These are phyloP conservation scores for Xylariales sp. DNA, from an alignment of 2,329 filamentous ascomycete species.

Conservation along the genomic window DNA sequence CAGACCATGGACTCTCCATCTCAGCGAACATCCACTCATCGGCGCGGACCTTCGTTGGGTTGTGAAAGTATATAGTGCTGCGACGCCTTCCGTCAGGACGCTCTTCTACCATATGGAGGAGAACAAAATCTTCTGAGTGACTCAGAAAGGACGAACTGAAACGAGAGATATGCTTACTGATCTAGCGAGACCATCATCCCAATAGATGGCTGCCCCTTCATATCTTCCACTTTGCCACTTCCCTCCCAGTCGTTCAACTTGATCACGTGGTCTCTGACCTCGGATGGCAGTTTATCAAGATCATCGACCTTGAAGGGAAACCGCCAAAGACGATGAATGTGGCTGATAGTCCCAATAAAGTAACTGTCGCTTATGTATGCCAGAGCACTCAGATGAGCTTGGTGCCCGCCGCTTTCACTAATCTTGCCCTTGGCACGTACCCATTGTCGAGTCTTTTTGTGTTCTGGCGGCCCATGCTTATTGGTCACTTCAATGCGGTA, in stretches of 20 bases:
- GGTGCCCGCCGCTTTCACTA: constrained; percentile 65
- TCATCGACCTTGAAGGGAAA: constrained; percentile 55
- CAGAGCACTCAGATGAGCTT: constrained; percentile 79
- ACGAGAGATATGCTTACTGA: constrained; percentile 41
- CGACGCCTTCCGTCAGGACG: too few species aligned
- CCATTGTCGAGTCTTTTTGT: constrained; percentile 69
- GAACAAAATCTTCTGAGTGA: too few species aligned
- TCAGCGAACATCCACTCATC: constrained; percentile 78
- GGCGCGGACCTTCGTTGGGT: constrained; percentile 51
- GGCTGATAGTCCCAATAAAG: constrained; percentile 85
- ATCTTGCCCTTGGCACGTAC: constrained; percentile 71
- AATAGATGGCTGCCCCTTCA: constrained; percentile 50
- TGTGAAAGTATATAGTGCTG: constrained; percentile 60
- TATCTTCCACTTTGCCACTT: constrained; percentile 43
- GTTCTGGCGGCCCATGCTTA: constrained; percentile 44
- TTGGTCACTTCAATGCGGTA: constrained; percentile 37
- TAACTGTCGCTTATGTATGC: constrained; percentile 92
- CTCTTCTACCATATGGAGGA: background rate
- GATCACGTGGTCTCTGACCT: constrained; percentile 31
- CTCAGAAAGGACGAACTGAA: too few species aligned
- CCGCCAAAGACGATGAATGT: constrained; percentile 76
- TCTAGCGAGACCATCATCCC: constrained; percentile 86
- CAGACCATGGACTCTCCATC: constrained; percentile 77
- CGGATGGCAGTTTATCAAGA: constrained; percentile 45
- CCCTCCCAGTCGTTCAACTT: constrained; percentile 39